Percentiles rank a stretch among this genome's conserved stretches.
Conservation (phyloP, 2,329 filamentous ascomycete genomes). For the Tolypocladium tundrense region DNA sequence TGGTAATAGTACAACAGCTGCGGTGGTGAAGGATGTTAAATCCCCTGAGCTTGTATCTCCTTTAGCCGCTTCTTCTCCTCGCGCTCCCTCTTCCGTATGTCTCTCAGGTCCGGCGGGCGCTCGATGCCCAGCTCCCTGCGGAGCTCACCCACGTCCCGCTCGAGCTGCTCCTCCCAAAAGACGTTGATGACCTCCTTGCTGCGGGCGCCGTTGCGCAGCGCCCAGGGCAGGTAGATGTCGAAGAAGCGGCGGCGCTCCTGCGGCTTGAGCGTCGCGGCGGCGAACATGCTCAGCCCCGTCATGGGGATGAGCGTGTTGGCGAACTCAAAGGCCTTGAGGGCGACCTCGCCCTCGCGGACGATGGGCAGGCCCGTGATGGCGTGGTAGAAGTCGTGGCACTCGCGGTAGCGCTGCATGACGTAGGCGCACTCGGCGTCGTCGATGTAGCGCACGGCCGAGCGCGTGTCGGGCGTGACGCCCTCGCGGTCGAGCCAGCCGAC, state of each 20-base stretch:
- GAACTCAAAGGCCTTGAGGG: conserved; percentile 97
- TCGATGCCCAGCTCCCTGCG: conserved; percentile 72
- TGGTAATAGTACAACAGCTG: conserved; percentile 4
- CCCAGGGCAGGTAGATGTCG: conserved; percentile 78
- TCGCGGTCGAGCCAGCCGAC: conserved; percentile 88
- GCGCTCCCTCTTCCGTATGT: conserved; percentile 60
- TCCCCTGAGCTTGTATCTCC: conserved; percentile 19
- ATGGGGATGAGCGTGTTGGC: conserved; percentile 90
- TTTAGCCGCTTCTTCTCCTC: conserved; percentile 58
- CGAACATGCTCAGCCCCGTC: conserved; percentile 79
- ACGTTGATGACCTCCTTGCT: conserved; percentile 83
- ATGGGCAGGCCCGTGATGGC: conserved; percentile 84
- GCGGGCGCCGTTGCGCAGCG: conserved; percentile 67
- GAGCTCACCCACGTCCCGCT: conserved; percentile 70
- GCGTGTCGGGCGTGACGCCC: conserved; percentile 85
- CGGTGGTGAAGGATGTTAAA: neutral
- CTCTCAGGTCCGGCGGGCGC: conserved; percentile 75
- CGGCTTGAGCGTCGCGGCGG: conserved; percentile 76
- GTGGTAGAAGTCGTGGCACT: conserved; percentile 97
- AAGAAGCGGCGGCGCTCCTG: conserved; percentile 70
- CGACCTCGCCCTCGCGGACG: conserved; percentile 90
- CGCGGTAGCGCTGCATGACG: conserved; percentile 95
- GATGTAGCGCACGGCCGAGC: conserved; percentile 74
- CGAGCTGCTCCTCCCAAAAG: conserved; percentile 93
- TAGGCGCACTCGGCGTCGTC: conserved; percentile 95